Percentiles rank a stretch among this genome's conserved stretches.
Conservation (phyloP, 1,139 yeast species). For the Geotrichum candidum region DNA sequence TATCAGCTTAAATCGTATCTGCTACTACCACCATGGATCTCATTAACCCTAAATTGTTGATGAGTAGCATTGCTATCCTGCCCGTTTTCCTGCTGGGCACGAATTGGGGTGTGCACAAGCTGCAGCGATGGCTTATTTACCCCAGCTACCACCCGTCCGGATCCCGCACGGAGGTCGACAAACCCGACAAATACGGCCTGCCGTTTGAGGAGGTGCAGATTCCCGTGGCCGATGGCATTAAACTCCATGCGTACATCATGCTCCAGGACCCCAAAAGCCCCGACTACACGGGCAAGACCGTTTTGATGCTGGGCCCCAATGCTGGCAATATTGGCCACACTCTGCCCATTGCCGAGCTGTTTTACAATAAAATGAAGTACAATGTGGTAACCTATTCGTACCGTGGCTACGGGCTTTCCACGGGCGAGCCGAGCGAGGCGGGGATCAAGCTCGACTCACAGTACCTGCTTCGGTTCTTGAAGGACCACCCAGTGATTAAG, state of each 20-base stretch:
- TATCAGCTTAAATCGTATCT: neutral
- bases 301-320: constrained; percentile 79
- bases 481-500: constrained; percentile 46
- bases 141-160: constrained; percentile 81
- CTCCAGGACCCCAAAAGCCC: constrained; percentile 42
- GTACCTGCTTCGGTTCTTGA: constrained; percentile 57
- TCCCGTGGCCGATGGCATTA: constrained; percentile 61
- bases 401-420: constrained; percentile 85
- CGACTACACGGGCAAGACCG: constrained; percentile 55
- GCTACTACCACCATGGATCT: neutral
- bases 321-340: constrained; percentile 93
- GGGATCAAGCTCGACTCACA: constrained; percentile 85
- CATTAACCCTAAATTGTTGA: constrained; percentile 6
- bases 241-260: constrained; percentile 45
- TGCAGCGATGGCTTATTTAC: constrained; percentile 67
- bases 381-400: constrained; percentile 85
- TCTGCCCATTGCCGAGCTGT: constrained; percentile 70
- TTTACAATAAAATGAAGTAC: constrained; percentile 58
- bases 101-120: constrained; percentile 51
- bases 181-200: constrained; percentile 68
- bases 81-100: constrained; percentile 37
- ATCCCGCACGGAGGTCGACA: constrained; percentile 58
- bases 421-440: constrained; percentile 68
- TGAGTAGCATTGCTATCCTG: constrained; percentile 28
- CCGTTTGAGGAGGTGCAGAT: constrained; percentile 60